These are phyloP conservation scores for Prorocentrum cordatum DNA, from an alignment of 169 alveolate species.

Conservation along the genomic window DNA sequence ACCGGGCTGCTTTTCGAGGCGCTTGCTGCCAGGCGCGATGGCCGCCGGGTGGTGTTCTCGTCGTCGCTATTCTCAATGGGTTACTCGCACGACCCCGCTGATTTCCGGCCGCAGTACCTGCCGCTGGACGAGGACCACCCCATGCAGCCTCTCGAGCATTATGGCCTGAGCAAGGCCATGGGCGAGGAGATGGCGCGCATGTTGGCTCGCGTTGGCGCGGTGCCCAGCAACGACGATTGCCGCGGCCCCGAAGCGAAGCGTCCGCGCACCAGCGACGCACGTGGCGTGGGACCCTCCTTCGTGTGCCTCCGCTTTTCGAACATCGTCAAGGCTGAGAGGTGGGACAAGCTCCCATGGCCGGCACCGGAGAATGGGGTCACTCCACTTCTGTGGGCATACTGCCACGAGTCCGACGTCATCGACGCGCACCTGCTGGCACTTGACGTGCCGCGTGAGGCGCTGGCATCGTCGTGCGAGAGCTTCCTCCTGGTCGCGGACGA, in stretches of 20 bases:
- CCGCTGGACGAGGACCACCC: slow-evolving; percentile 33
- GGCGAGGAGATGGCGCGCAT: background rate
- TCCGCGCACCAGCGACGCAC: too few species aligned
- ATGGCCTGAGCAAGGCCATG: slow-evolving; percentile 27
- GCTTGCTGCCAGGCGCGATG: background rate
- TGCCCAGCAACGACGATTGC: too few species aligned
- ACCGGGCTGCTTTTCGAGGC: slow-evolving; percentile 31
- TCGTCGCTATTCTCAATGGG: slow-evolving; percentile 56
- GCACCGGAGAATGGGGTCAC: background rate
- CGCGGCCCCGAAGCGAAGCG: too few species aligned
- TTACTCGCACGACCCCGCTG: slow-evolving; percentile 33
- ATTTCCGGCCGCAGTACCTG: slow-evolving; percentile 4
- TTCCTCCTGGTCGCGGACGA: slow-evolving; percentile 30
- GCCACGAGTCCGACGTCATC: slow-evolving; percentile 45
- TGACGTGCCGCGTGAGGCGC: background rate
- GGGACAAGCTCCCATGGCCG: background rate
- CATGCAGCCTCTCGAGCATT: slow-evolving; percentile 4
- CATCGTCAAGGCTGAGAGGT: slow-evolving; percentile 50
- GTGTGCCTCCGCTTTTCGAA: too few species aligned
- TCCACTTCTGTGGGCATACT: slow-evolving; percentile 50
- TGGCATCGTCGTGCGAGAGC: slow-evolving; percentile 37
- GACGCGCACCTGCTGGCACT: slow-evolving; percentile 40
- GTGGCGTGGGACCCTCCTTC: too few species aligned
- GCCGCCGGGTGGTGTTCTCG: slow-evolving; percentile 20
- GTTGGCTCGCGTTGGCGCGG: background rate